Base-by-base conservation (phyloP, 2,329 filamentous ascomycete species). In the Botrytis porri region DNA sequence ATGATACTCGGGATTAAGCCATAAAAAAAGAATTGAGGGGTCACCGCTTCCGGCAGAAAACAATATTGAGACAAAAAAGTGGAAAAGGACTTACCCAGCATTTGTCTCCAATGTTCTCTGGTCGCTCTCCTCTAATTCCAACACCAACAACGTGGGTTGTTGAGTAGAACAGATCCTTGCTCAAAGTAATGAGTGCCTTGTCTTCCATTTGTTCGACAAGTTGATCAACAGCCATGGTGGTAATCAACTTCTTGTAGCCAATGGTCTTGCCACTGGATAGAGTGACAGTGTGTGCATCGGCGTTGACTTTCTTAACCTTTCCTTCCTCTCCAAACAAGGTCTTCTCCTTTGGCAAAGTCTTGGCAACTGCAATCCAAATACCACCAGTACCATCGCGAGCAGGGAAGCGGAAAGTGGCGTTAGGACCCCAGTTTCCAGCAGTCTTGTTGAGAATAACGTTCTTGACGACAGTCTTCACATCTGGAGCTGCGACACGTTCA, bases 391-490 rank as follows among this genome's bases (percentile, higher is more conserved):
- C 96, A 78, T 96, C 95, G 77, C 92, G 91, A 76, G 96, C 95
- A 78, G 96, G 96, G 90, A 99, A 99, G 81, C 94, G 92, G 92
- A 99, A 99, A 75, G 95, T 98, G 77, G 94, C 93, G 83, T 99
- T 99, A 77, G 96, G 96, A 60, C 96, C 96, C 96, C 96, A 99
- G 87, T 94, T 95, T 80, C 95, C 96, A 70, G 96, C 96, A 72
- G 94, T 92, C 90, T 97, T 98, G 86, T 95, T 91, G 76, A 98
- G 89, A 81, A 99, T 94, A 81, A 98, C 93, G 84, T 99, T 99
- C 86, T 90, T 92, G 79, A 94, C 95, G 79, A 97, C 93, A 57
- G 88, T 89, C 90, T 99, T 99, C 86, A 98, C 88, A 82, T 99
- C 93, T 77, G 96, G 96, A 71, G 95, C 95, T 75, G 96, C 96